Percentiles rank a stretch among this genome's conserved stretches.
Conservation (phyloP, 345 rosid genomes). For the Ceriops decandra region DNA sequence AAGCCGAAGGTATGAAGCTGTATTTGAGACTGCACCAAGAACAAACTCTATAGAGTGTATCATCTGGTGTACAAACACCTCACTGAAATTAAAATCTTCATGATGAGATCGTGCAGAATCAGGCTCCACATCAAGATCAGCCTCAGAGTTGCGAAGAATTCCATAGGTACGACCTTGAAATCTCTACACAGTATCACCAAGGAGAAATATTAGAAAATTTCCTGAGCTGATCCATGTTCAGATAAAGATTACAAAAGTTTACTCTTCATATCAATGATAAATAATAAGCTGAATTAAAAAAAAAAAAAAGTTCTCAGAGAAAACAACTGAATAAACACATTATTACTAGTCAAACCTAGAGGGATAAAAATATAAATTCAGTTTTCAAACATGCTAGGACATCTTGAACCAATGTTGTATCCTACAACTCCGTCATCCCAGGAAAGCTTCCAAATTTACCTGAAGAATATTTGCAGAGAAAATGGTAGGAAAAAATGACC, state of each 20-base stretch:
- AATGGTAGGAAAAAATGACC: not conserved
- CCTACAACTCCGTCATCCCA: too few relatives aligned
- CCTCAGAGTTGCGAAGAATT: slow-evolving; percentile 73
- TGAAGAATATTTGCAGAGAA: not conserved
- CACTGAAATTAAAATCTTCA: slow-evolving; percentile 93
- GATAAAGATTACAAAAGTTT: not conserved
- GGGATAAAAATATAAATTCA: too few relatives aligned
- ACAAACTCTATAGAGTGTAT: slow-evolving; percentile 96
- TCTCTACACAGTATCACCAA: slow-evolving; percentile 43
- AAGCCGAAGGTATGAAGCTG: slow-evolving; percentile 97
- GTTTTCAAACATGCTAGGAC: too few relatives aligned
- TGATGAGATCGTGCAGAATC: slow-evolving; percentile 71
- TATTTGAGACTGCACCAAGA: slow-evolving; percentile 94
- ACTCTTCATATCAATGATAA: too few relatives aligned
- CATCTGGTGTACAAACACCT: slow-evolving; percentile 98
- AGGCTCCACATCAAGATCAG: slow-evolving; percentile 71
- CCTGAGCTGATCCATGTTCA: not conserved
- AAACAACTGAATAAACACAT: too few relatives aligned
- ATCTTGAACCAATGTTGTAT: too few relatives aligned
- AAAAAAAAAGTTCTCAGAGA: too few relatives aligned
- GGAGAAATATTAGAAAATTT: not conserved
- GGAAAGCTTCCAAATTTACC: too few relatives aligned
- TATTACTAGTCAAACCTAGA: too few relatives aligned
- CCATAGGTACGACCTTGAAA: slow-evolving; percentile 95
- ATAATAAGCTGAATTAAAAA: too few relatives aligned